These are phyloP conservation scores for Immersiella caudata DNA, from an alignment of 495 filamentous ascomycete genomes.

Conservation along the genomic window DNA sequence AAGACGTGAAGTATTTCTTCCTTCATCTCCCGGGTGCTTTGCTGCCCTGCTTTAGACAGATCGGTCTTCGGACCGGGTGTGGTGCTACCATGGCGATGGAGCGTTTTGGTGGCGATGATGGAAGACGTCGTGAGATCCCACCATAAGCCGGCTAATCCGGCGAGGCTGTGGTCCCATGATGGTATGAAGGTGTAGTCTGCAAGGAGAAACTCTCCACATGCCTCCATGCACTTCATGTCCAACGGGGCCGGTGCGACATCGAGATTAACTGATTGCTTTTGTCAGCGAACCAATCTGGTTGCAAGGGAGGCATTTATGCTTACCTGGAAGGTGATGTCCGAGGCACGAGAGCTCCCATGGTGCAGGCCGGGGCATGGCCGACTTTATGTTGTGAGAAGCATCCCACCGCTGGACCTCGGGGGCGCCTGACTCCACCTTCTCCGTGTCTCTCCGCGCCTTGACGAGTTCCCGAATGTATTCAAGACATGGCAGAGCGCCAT, in stretches of 20 bases:
- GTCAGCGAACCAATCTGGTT: too few species aligned
- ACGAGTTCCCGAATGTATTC: neutral
- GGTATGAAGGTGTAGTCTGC: neutral
- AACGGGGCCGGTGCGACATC: too few species aligned
- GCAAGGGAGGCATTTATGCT: too few species aligned
- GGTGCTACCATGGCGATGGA: neutral
- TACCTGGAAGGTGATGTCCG: neutral
- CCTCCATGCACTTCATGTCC: too few species aligned
- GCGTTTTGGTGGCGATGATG: conserved; percentile 1
- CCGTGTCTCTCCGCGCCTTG: neutral
- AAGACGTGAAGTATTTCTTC: neutral
- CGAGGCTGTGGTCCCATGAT: conserved; percentile 1
- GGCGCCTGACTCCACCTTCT: neutral
- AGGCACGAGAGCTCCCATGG: conserved; percentile 14
- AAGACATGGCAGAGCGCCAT: neutral
- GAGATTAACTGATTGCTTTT: too few species aligned
- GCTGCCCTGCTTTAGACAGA: too few species aligned
- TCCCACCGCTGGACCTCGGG: neutral
- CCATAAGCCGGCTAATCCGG: neutral
- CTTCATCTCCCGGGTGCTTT: too few species aligned
- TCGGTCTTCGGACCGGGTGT: neutral
- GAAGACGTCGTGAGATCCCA: conserved; percentile 2
- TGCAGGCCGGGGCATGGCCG: conserved; percentile 1
- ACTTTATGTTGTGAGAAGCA: neutral
- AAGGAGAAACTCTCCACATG: neutral